phyloP scores from a whole-genome alignment of 2,329 filamentous ascomycete genomes.

The Epichloe sp. region DNA sequence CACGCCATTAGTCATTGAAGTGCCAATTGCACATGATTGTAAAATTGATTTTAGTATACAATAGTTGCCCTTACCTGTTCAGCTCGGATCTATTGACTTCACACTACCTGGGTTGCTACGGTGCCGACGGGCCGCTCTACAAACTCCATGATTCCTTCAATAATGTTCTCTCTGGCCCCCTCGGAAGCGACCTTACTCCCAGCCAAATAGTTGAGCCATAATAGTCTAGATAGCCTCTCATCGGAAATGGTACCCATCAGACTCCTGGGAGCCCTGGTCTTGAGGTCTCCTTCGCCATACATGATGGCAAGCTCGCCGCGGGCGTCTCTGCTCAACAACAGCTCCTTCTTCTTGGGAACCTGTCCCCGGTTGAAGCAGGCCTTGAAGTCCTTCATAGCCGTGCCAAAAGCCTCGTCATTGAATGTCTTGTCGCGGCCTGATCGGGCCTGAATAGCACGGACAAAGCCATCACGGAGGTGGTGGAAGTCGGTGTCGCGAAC shows the following conservation, averaged over 20 bases:
- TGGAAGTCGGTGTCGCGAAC: conserved; percentile 91
- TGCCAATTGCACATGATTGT: no score
- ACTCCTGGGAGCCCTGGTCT: conserved; percentile 30
- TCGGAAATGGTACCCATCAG: conserved; percentile 61
- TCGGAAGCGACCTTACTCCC: conserved; percentile 82
- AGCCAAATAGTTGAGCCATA: conserved; percentile 85
- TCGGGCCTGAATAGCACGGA: conserved; percentile 67
- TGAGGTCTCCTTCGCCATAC: conserved; percentile 49
- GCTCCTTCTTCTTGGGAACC: conserved; percentile 66
- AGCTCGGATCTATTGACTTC: not conserved
- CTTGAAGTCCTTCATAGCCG: conserved; percentile 66
- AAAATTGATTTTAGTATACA: not conserved
- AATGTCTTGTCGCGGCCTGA: conserved; percentile 44
- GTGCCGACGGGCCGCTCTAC: conserved; percentile 81
- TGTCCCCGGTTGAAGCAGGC: conserved; percentile 66
- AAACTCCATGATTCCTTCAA: conserved; percentile 78
- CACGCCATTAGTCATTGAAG: not conserved
- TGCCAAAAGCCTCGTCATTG: conserved; percentile 64
- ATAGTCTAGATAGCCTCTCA: conserved; percentile 63
- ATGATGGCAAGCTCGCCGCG: conserved; percentile 54
- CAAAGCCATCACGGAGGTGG: conserved; percentile 83
- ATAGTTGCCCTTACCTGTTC: not conserved
- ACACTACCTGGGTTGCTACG: conserved; percentile 63
- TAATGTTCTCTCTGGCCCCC: conserved; percentile 63
- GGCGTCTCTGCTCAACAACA: conserved; percentile 57